These are phyloP conservation scores for Scenedesmus sp. DNA, from an alignment of 163 green algal genomes.

Conservation along the genomic window DNA sequence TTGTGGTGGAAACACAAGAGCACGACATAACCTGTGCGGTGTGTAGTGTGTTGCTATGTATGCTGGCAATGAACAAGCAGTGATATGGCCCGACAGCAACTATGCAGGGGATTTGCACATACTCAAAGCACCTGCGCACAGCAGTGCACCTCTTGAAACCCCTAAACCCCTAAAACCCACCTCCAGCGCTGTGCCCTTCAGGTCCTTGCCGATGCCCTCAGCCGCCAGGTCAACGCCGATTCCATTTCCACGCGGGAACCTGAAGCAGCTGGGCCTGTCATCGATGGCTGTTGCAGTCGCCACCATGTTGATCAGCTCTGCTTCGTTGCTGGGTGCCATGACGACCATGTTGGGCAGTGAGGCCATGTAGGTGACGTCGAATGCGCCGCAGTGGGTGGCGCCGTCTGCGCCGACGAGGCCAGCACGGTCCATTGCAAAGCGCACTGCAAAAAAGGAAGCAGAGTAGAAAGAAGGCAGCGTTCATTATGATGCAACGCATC, in stretches of 20 bases:
- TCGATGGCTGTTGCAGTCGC: constrained; percentile 94
- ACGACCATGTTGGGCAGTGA: constrained; percentile 95
- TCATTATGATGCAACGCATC: too few species aligned
- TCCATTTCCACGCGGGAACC: constrained; percentile 97
- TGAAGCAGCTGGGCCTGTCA: constrained; percentile 94
- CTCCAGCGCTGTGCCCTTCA: constrained; percentile 92
- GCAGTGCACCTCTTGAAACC: background rate
- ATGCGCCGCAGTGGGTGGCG: constrained; percentile 96
- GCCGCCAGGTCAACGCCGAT: constrained; percentile 92
- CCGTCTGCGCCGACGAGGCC: constrained; percentile 98
- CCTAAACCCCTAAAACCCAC: constrained; percentile 49
- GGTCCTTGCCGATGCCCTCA: constrained; percentile 82
- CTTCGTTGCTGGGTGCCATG: constrained; percentile 97
- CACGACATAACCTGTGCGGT: background rate
- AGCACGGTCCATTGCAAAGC: constrained; percentile 98
- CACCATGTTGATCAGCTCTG: constrained; percentile 98
- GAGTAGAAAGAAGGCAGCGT: background rate
- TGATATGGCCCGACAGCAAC: background rate
- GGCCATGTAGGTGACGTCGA: constrained; percentile 98
- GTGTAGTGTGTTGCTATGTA: too few species aligned
- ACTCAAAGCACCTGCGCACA: background rate
- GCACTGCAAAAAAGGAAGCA: constrained; percentile 73
- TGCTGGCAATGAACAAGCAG: too few species aligned
- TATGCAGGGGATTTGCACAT: background rate
- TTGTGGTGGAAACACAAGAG: background rate